phyloP scores from a whole-genome alignment of 345 rosid genomes.

The Citrus medica region DNA sequence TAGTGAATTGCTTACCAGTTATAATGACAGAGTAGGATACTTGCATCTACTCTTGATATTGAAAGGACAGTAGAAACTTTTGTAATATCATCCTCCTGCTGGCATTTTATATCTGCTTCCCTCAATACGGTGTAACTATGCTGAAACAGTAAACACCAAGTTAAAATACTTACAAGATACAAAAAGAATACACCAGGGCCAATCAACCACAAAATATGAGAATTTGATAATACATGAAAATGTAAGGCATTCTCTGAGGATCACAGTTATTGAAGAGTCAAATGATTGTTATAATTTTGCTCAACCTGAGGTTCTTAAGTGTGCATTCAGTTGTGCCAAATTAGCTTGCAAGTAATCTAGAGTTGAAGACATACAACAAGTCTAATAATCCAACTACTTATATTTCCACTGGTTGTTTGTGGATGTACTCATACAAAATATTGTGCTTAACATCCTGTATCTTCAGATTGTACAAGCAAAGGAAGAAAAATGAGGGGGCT shows the following conservation, averaged over 20 bases:
- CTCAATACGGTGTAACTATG: conserved; percentile 53
- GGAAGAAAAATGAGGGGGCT: no score
- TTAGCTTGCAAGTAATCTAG: not conserved
- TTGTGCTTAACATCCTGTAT: not conserved
- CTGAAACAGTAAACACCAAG: conserved; percentile 43
- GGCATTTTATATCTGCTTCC: conserved; percentile 66
- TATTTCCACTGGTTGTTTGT: not conserved
- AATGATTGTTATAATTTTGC: not conserved
- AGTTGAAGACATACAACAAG: not conserved
- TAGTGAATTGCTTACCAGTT: conserved; percentile 53
- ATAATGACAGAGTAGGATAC: conserved; percentile 61
- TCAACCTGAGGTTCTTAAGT: not conserved
- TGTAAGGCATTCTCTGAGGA: not conserved
- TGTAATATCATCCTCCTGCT: conserved; percentile 67
- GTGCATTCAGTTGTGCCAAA: not conserved
- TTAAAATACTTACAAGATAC: conserved; percentile 4
- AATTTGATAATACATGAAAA: not conserved
- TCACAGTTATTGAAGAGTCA: not conserved
- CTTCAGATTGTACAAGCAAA: not conserved
- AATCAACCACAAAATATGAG: not conserved
- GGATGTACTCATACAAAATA: not conserved
- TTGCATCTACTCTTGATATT: conserved; percentile 58
- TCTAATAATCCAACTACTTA: not conserved
- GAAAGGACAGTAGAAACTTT: conserved; percentile 80
- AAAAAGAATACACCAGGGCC: not conserved